Evolutionary conservation across 345 rosid genomes (phyloP).

Genomic region (Rhodamnia argentea): DNA sequence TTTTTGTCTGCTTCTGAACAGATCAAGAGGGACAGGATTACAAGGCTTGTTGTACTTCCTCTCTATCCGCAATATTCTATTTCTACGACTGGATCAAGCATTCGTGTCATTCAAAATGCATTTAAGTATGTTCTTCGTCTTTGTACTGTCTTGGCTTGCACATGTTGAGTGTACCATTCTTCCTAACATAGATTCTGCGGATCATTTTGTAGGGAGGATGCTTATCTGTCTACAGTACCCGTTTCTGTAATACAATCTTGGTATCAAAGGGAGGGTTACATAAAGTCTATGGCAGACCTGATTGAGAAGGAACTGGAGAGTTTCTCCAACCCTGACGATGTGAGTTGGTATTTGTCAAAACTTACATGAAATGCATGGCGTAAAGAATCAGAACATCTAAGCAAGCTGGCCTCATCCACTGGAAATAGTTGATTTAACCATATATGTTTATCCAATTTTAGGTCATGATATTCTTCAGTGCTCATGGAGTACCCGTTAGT

Average conservation of each 20-base stretch:
- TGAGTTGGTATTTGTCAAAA: slow-evolving; percentile 6
- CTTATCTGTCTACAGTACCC: slow-evolving; percentile 59
- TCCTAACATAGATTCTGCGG: slow-evolving; percentile 1
- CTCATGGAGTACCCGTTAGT: slow-evolving; percentile 92
- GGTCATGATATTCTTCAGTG: slow-evolving; percentile 93
- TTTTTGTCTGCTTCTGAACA: slow-evolving; percentile 5
- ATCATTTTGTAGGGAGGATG: slow-evolving; percentile 55
- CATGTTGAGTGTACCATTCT: background rate
- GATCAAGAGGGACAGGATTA: slow-evolving; percentile 73
- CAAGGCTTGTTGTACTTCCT: slow-evolving; percentile 88
- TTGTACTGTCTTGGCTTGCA: background rate
- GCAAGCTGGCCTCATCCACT: background rate
- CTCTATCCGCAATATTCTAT: slow-evolving; percentile 95
- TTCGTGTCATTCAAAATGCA: slow-evolving; percentile 61
- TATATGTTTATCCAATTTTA: slow-evolving; percentile 13
- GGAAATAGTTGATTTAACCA: background rate
- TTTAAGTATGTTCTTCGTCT: slow-evolving; percentile 33
- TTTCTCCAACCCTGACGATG: slow-evolving; percentile 74
- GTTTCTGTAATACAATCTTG: slow-evolving; percentile 73
- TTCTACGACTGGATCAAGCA: slow-evolving; percentile 91
- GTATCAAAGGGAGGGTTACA: slow-evolving; percentile 82
- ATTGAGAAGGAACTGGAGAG: slow-evolving; percentile 57
- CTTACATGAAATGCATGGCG: background rate
- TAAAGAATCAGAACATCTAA: background rate
- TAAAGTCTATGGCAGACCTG: slow-evolving; percentile 82